A percentile compares a stretch with the other conserved stretches of the same genome.
These are phyloP conservation scores for Carex kokanica DNA, from an alignment of 176 grass and related monocot species.

Conservation along the genomic window DNA sequence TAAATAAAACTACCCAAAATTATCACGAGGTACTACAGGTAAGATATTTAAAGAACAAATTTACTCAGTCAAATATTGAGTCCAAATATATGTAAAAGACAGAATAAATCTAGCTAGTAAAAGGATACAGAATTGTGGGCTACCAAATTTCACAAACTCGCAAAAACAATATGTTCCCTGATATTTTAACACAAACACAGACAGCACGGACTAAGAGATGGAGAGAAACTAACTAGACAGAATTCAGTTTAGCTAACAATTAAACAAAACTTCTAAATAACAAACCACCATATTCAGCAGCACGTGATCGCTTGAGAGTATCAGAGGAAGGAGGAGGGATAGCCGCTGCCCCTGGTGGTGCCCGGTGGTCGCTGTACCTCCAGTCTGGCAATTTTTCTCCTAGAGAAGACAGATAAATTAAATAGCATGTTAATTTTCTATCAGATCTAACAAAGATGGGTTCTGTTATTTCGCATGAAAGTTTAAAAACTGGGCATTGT, in stretches of 20 bases:
- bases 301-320: conserved; percentile 11
- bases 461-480: neutral
- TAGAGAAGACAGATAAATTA: neutral
- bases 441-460: conserved; percentile 1
- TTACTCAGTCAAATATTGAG: neutral
- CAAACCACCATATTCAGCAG: conserved; percentile 22
- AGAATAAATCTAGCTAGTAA: neutral
- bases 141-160: neutral
- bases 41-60: neutral
- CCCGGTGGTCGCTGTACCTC: conserved; percentile 16
- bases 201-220: neutral
- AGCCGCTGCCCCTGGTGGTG: neutral
- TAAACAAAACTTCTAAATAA: neutral
- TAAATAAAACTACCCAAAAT: conserved; percentile 15
- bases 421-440: neutral
- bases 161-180: neutral
- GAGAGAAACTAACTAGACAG: neutral
- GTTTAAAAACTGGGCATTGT: neutral
- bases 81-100: neutral
- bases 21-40: neutral
- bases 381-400: conserved; percentile 23
- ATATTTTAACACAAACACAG: neutral
- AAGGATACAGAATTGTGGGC: neutral
- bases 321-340: conserved; percentile 8
- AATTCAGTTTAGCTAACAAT: conserved; percentile 1